phyloP scores from a whole-genome alignment of 169 alveolate genomes.

The Plasmodium reichenowi region DNA sequence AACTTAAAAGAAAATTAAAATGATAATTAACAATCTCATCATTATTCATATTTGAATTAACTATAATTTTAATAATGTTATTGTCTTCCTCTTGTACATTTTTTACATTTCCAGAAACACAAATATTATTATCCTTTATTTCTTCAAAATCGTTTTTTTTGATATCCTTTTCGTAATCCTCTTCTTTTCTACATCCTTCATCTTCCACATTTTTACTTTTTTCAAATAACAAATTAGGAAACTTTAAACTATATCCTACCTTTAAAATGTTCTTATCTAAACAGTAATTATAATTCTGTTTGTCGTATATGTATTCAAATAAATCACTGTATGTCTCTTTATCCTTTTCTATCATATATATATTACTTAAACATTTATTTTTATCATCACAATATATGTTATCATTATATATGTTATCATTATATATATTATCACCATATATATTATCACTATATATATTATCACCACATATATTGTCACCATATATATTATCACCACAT shows the following conservation, averaged over 20 bases:
- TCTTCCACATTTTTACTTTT: neutral
- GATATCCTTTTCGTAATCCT: neutral
- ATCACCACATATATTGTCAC: neutral
- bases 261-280: neutral
- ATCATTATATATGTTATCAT: neutral
- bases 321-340: neutral
- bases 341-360: no score
- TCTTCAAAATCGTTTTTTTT: neutral
- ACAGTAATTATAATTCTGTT: neutral
- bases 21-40: slow-evolving; percentile 6
- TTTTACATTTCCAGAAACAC: neutral
- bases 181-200: neutral
- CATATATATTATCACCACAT: neutral
- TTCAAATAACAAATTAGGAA: neutral
- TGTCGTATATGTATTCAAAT: neutral
- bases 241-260: neutral
- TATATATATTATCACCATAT: neutral
- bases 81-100: neutral
- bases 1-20: slow-evolving; percentile 3
- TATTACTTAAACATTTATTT: no score
- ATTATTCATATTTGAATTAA: neutral
- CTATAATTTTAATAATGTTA: neutral
- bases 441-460: neutral
- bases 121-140: no score
- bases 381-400: no score